Evolutionary conservation across 768 basidiomycete species (phyloP).

Genomic region (Podaxis sp.): DNA sequence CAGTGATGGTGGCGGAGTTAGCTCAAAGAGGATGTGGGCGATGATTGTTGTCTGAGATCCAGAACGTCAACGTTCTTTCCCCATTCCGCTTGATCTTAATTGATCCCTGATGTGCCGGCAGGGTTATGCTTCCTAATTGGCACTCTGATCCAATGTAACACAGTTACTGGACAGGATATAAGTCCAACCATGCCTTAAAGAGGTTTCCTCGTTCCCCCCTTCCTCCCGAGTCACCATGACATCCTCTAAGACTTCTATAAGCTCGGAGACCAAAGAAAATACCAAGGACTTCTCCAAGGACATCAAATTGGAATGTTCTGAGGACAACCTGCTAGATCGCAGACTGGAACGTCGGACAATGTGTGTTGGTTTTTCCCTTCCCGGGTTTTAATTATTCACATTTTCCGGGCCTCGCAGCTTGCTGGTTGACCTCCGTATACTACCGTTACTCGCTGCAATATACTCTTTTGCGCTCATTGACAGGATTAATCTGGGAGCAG

Average conservation of each 20-base stretch:
- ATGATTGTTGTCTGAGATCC: not conserved
- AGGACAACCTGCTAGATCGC: not conserved
- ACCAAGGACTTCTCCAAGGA: constrained; percentile 5
- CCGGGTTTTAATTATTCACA: not conserved
- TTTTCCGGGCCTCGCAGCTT: constrained; percentile 21
- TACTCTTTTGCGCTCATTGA: constrained; percentile 35
- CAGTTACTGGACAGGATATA: not conserved
- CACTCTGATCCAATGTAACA: not conserved
- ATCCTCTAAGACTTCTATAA: not conserved
- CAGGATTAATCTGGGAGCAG: constrained; percentile 32
- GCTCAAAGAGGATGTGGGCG: not conserved
- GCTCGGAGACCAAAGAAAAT: not conserved
- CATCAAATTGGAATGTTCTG: not conserved
- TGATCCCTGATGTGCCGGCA: not conserved
- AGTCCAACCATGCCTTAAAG: not conserved
- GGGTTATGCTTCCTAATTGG: not conserved
- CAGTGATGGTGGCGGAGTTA: constrained; percentile 8
- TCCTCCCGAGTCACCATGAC: not conserved
- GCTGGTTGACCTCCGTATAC: constrained; percentile 30
- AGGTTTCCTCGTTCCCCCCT: not conserved
- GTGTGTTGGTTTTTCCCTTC: constrained; percentile 19
- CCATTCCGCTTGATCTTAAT: not conserved
- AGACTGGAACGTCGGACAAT: constrained; percentile 35
- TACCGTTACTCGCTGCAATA: constrained; percentile 34
- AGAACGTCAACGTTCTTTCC: constrained; percentile 2